These are phyloP conservation scores for Fusarium sp. DNA, from an alignment of 2,329 filamentous ascomycete species.

Conservation along the genomic window DNA sequence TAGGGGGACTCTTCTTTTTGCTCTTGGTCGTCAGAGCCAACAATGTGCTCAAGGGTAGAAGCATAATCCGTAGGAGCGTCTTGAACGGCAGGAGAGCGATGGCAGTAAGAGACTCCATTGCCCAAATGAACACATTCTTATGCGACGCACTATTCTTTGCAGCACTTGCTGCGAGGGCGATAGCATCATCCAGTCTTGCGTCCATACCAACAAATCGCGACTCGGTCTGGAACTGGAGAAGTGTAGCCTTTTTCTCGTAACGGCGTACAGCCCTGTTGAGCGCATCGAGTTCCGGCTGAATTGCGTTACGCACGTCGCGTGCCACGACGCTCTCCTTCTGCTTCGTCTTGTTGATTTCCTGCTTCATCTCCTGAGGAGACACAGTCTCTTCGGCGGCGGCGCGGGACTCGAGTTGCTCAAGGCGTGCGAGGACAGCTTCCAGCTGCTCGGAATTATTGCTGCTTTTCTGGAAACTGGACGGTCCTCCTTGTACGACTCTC, in stretches of 20 bases:
- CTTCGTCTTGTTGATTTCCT: slow-evolving; percentile 53
- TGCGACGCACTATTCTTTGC: slow-evolving; percentile 63
- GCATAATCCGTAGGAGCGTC: slow-evolving; percentile 54
- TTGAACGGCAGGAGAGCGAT: slow-evolving; percentile 59
- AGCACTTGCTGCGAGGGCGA: slow-evolving; percentile 83
- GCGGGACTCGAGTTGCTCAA: slow-evolving; percentile 77
- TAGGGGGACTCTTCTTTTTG: slow-evolving; percentile 47
- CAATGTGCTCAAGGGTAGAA: slow-evolving; percentile 59
- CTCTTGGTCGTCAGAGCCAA: slow-evolving; percentile 53
- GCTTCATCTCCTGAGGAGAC: slow-evolving; percentile 47
- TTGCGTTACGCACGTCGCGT: slow-evolving; percentile 71
- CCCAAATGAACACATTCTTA: slow-evolving; percentile 54
- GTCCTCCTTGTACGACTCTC: slow-evolving; percentile 71
- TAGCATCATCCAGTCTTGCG: slow-evolving; percentile 77
- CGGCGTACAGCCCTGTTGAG: slow-evolving; percentile 88
- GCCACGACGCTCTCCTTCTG: slow-evolving; percentile 60
- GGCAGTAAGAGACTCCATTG: slow-evolving; percentile 53
- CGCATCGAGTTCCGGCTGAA: slow-evolving; percentile 88
- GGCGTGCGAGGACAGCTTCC: slow-evolving; percentile 70
- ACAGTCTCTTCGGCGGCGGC: slow-evolving; percentile 46
- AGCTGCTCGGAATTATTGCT: slow-evolving; percentile 58
- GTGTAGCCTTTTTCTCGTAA: slow-evolving; percentile 88
- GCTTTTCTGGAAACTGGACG: slow-evolving; percentile 52
- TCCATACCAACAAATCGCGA: slow-evolving; percentile 80
- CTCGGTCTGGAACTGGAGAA: slow-evolving; percentile 82